Percentiles rank a stretch among this genome's conserved stretches.
phyloP scores from a whole-genome alignment of 2,329 filamentous ascomycete genomes.

The Fusarium humuli region DNA sequence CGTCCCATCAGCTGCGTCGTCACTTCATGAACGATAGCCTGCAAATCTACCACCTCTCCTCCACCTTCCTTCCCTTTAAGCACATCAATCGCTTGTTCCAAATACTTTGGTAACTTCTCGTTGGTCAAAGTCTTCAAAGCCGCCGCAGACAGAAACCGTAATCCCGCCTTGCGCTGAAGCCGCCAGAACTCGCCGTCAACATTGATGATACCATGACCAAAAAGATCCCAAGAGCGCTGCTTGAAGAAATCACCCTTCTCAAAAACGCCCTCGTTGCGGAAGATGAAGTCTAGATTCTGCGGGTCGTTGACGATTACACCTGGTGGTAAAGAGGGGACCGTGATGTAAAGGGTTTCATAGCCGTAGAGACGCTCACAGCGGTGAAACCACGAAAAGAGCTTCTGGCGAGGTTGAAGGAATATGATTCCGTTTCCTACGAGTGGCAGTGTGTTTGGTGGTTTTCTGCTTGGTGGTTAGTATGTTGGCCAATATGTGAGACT shows the following conservation, averaged over 20 bases:
- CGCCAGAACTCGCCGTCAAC: conserved; percentile 73
- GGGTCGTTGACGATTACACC: conserved; percentile 73
- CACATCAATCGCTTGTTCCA: conserved; percentile 56
- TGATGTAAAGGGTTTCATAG: conserved; percentile 70
- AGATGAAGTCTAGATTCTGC: conserved; percentile 70
- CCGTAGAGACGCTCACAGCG: conserved; percentile 67
- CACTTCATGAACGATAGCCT: conserved; percentile 71
- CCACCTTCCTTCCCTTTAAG: conserved; percentile 51
- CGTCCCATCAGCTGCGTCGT: conserved; percentile 75
- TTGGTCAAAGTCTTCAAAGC: conserved; percentile 70
- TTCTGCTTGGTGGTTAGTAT: conserved; percentile 47
- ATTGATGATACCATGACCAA: conserved; percentile 75
- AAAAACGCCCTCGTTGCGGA: conserved; percentile 70
- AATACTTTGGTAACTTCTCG: conserved; percentile 65
- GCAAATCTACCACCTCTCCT: conserved; percentile 62
- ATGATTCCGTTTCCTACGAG: conserved; percentile 70
- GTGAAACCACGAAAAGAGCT: conserved; percentile 72
- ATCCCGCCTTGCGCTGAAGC: conserved; percentile 70
- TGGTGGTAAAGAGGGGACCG: conserved; percentile 70
- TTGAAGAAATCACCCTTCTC: conserved; percentile 73
- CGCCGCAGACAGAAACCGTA: conserved; percentile 67
- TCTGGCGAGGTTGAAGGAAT: conserved; percentile 70
- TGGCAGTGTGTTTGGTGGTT: conserved; percentile 64
- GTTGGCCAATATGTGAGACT: neutral
- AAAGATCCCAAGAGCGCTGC: conserved; percentile 69